These are phyloP conservation scores for Cruciata laevipes DNA, from an alignment of 257 asterid species.

Conservation along the genomic window DNA sequence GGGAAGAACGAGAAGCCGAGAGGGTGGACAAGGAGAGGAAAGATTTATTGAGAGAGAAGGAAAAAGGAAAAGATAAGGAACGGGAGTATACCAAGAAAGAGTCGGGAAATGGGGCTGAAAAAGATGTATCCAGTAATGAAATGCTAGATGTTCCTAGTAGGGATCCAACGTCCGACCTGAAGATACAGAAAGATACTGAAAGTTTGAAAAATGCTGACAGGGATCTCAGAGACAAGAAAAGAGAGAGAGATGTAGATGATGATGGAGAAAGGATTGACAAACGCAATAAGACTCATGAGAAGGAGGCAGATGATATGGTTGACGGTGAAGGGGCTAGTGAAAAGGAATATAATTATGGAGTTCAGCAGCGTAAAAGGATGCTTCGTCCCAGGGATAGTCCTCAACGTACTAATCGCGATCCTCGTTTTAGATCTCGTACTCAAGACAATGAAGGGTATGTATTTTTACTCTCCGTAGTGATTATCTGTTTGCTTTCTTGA, in stretches of 20 bases:
- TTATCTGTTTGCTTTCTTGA: not conserved
- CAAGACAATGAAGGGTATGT: constrained; percentile 82
- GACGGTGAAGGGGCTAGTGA: constrained; percentile 63
- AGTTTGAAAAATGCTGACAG: constrained; percentile 58
- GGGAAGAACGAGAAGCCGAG: constrained; percentile 78
- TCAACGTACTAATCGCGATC: constrained; percentile 65
- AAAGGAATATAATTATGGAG: constrained; percentile 60
- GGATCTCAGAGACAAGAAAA: constrained; percentile 63
- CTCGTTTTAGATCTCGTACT: constrained; percentile 50
- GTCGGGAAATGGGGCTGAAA: constrained; percentile 57
- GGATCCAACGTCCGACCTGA: constrained; percentile 36
- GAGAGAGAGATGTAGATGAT: constrained; percentile 70
- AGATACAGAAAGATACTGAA: constrained; percentile 64
- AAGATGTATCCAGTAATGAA: constrained; percentile 45
- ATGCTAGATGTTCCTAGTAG: constrained; percentile 26
- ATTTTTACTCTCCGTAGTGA: constrained; percentile 3
- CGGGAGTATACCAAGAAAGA: constrained; percentile 71
- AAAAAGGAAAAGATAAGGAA: constrained; percentile 56
- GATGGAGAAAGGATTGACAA: constrained; percentile 78
- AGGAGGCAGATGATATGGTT: constrained; percentile 63
- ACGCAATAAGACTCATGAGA: constrained; percentile 59
- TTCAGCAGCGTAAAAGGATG: constrained; percentile 89
- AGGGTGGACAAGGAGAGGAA: constrained; percentile 70
- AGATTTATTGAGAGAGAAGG: constrained; percentile 65
- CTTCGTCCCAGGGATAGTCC: constrained; percentile 91